Evolutionary conservation across 2,329 filamentous ascomycete species (phyloP), one percentile per base, ranked within the genome.

Genomic region (Cytospora chrysosperma): DNA sequence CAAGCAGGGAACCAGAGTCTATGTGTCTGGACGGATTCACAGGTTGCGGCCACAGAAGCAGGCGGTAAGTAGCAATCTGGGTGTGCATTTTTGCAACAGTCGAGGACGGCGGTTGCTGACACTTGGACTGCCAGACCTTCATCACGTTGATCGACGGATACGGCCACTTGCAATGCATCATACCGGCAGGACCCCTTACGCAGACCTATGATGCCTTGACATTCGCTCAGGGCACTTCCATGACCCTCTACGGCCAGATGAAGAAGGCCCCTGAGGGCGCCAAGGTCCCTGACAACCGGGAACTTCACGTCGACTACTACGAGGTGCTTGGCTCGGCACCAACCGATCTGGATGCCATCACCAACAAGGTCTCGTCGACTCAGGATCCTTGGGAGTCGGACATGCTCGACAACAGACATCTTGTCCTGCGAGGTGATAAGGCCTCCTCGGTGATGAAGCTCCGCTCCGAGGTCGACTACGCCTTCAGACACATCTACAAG

Each of bases 131-230:
- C 53, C n/a, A 66, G 64, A 66, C 64, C 2, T 97, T 97, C 77
- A 82, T 97, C 73, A 94, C 89, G n/a, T 80, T 97, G 67, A 83
- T 88, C 67, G 92, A 96, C 73, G 93, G 93, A 64, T 91, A 93
- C 72, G 91, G 90, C 60, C 88, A 88, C 72, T 82, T 98, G 75
- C 93, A 97, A 81, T 93, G 92, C 73, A 84, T 97, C 67, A 80
- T 97, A 69, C 85, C 87, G 61, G 77, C 82, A 3, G 93, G 93
- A 63, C 84, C 92, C 67, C 83, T 98, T 70, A 89, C 92, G 69
- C 93, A 92, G 82, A 94, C 91, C n/a, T 96, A 96, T 80, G 92
- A 96, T 73, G 91, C 92, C 67, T 81, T 96, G 70, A 93, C 90
- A 27, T 85, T 97, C 70, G 91, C 92, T 34, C 88, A 90, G 67